phyloP scores from a whole-genome alignment of 2,329 filamentous ascomycete genomes.

The Biscogniauxia marginata region DNA sequence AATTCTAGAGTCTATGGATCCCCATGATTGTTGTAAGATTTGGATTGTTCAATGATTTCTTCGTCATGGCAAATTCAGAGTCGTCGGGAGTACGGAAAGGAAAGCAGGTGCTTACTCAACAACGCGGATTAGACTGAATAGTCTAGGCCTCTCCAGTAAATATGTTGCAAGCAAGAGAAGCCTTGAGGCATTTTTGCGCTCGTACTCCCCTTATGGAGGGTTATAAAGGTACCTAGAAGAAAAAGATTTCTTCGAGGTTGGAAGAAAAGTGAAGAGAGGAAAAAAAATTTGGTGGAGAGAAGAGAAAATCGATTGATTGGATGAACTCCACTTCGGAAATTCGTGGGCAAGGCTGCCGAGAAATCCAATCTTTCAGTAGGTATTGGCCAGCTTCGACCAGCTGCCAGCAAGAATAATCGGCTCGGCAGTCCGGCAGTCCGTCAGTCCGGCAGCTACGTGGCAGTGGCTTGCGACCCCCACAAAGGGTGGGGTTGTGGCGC shows the following conservation, averaged over 20 bases:
- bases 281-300: constrained; percentile 7
- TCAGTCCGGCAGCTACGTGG: too few species aligned
- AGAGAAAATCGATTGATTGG: constrained; percentile 10
- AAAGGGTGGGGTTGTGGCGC: neutral
- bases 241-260: neutral
- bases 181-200: neutral
- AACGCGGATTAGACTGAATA: neutral
- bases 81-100: neutral
- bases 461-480: too few species aligned
- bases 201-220: neutral
- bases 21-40: constrained; percentile 58
- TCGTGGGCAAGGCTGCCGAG: neutral
- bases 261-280: constrained; percentile 4
- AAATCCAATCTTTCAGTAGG: neutral
- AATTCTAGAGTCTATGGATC: constrained; percentile 52
- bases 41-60: constrained; percentile 57
- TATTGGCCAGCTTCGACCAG: neutral
- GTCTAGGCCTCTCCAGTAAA: constrained; percentile 1
- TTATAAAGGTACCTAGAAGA: neutral
- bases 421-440: too few species aligned
- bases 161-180: neutral
- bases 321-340: constrained; percentile 5
- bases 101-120: constrained; percentile 5
- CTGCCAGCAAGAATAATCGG: too few species aligned
- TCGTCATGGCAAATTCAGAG: constrained; percentile 41